A percentile compares a stretch with the other conserved stretches of the same genome.
Evolutionary conservation across 2,329 filamentous ascomycete species (phyloP).

Genomic region (Penicillium sp.): DNA sequence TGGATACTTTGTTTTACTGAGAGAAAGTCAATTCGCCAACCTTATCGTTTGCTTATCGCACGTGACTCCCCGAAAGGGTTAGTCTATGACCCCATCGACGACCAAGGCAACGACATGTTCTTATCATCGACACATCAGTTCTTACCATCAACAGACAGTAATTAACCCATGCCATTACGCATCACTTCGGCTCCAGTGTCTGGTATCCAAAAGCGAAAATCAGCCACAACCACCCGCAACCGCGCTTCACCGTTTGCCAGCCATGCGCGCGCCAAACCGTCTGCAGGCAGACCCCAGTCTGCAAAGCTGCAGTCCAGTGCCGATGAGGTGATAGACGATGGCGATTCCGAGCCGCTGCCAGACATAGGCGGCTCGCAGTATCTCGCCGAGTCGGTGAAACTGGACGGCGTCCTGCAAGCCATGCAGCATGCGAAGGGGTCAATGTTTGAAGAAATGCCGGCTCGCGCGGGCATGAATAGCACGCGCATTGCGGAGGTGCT

Average conservation of each 20-base stretch:
- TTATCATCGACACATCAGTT: no score
- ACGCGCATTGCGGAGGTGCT: slow-evolving; percentile 57
- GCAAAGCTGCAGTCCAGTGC: not conserved
- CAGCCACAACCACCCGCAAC: slow-evolving; percentile 19
- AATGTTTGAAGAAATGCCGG: slow-evolving; percentile 56
- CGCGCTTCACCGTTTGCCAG: slow-evolving; percentile 40
- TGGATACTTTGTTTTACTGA: no score
- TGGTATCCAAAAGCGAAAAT: slow-evolving; percentile 40
- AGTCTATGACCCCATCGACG: no score
- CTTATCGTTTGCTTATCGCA: not conserved
- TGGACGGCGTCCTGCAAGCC: slow-evolving; percentile 50
- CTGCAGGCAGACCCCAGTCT: slow-evolving; percentile 20
- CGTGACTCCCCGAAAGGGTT: not conserved
- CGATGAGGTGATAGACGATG: slow-evolving; percentile 10
- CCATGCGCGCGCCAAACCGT: slow-evolving; percentile 39
- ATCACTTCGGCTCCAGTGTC: slow-evolving; percentile 46
- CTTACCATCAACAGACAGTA: no score
- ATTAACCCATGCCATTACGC: slow-evolving; percentile 43
- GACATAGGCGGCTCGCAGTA: slow-evolving; percentile 50
- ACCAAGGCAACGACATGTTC: no score
- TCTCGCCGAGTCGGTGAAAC: slow-evolving; percentile 35
- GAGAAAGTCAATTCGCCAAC: not conserved
- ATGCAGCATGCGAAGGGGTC: slow-evolving; percentile 37
- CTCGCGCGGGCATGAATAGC: slow-evolving; percentile 57
- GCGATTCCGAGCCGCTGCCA: slow-evolving; percentile 42